Evolutionary conservation across 2,329 filamentous ascomycete species (phyloP), one percentile per base, ranked within the genome.

Genomic region (Plenodomus lindquistii): DNA sequence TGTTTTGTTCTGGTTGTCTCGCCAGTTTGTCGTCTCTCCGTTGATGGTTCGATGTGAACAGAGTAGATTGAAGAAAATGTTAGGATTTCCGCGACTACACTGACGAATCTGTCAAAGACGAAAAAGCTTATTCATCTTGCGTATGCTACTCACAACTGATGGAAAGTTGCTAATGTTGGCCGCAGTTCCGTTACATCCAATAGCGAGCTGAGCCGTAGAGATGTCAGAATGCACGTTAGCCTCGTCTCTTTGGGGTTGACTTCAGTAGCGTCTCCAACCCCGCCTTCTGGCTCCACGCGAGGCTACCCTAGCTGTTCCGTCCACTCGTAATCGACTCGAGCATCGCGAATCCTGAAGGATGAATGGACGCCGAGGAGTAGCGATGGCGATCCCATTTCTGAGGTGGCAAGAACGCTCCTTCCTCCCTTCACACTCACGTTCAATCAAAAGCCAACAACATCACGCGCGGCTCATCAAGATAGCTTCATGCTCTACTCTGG

Each of bases 311-410:
- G 27, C 6, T 13, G 27, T 53, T 44, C 48, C 62, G 59, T 65
- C 67, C 62, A 60, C 66, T 59, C 50, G 57, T 47, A 44, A 60
- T 48, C 64, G 61, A 66, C 59, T 69, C 61, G 64, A 61, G 31
- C 48, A 43, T 40, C 46, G 52, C 60, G 62, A 65, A 60, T 63
- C 60, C 62, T 54, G n/a, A 55, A 49, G 22, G 42, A 47, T 37
- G 50, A 51, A 35, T 22, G 38, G 37, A 43, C 52, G 39, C 57
- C 57, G 58, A 63, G 60, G 56, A 52, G 45, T 24, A n/a, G 44
- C 36, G 29, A 44, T 55, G 43, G 40, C 38, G 35, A 21, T 24
- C 4, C 7, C 16, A 18, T 17, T 18, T 4, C 15, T 20, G 35
- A 7, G 11, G 9, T 18, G 4, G 35, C 15, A 13, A 15, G 11